Conservation (phyloP, 2,329 filamentous ascomycete genomes). For the Nigrospora osmanthi region DNA sequence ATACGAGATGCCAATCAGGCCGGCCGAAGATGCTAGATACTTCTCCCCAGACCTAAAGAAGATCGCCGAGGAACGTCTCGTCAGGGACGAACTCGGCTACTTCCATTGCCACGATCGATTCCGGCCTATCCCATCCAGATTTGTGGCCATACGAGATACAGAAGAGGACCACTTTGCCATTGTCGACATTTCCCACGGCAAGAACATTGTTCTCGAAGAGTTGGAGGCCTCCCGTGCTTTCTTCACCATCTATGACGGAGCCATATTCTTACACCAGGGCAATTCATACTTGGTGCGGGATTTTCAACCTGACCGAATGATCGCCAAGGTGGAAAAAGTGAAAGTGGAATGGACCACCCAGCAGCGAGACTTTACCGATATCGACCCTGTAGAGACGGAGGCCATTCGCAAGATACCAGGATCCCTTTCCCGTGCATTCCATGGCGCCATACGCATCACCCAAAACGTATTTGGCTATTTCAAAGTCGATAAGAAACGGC, state of each 20-base stretch:
- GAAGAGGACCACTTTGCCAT: constrained; percentile 90
- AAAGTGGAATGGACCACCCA: constrained; percentile 92
- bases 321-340: constrained; percentile 83
- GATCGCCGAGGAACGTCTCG: constrained; percentile 66
- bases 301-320: constrained; percentile 69
- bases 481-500: constrained; percentile 80
- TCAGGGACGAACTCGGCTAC: constrained; percentile 69
- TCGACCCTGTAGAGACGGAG: constrained; percentile 89
- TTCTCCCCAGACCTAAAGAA: constrained; percentile 68
- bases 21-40: constrained; percentile 66
- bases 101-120: constrained; percentile 89
- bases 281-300: constrained; percentile 86
- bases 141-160: constrained; percentile 82
- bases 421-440: constrained; percentile 66
- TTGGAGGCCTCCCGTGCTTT: constrained; percentile 93
- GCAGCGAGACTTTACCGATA: constrained; percentile 88
- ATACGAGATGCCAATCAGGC: constrained; percentile 86
- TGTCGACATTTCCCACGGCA: constrained; percentile 75
- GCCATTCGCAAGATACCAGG: constrained; percentile 64
- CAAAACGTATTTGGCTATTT: constrained; percentile 94
- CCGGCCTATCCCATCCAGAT: constrained; percentile 73
- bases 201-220: constrained; percentile 84
- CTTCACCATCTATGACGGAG: constrained; percentile 94
- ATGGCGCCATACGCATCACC: constrained; percentile 77
- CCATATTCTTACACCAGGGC: constrained; percentile 96